A percentile compares a stretch with the other conserved stretches of the same genome.
These are phyloP conservation scores for Mycena rebaudengoi DNA, from an alignment of 768 basidiomycete genomes.

Conservation along the genomic window DNA sequence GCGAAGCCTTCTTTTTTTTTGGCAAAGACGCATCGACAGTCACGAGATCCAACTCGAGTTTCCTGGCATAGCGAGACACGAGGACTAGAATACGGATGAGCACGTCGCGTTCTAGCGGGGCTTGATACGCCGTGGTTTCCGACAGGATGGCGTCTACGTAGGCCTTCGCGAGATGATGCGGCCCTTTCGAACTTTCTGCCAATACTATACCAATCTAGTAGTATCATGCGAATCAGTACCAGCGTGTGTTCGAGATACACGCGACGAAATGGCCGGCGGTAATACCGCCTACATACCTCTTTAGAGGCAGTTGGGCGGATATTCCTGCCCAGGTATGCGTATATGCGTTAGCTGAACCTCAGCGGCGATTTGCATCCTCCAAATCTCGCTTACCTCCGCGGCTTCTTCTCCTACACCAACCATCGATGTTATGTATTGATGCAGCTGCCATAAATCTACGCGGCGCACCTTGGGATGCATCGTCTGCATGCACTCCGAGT, in stretches of 20 bases:
- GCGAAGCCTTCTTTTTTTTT: not conserved
- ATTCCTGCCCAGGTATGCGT: too few relatives aligned
- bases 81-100: constrained; percentile 18
- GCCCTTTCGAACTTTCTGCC: not conserved
- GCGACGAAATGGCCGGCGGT: too few relatives aligned
- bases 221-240: too few relatives aligned
- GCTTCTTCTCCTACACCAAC: not conserved
- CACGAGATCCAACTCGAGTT: constrained; percentile 8
- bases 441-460: not conserved
- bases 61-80: constrained; percentile 20
- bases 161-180: too few relatives aligned
- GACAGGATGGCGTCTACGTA: constrained; percentile 14
- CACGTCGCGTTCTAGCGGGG: constrained; percentile 10
- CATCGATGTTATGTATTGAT: not conserved
- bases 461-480: constrained; percentile 12
- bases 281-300: too few relatives aligned
- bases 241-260: too few relatives aligned
- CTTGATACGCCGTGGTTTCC: not conserved
- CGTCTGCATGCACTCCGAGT: constrained; percentile 19
- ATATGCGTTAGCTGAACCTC: too few relatives aligned
- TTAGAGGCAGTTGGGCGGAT: too few relatives aligned
- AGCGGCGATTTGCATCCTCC: too few relatives aligned
- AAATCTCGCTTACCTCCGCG: constrained; percentile 3
- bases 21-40: constrained; percentile 1
- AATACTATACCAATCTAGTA: too few relatives aligned